Conservation (phyloP, 371 early-diverging fungal genomes). For the Mucor irregularis region DNA sequence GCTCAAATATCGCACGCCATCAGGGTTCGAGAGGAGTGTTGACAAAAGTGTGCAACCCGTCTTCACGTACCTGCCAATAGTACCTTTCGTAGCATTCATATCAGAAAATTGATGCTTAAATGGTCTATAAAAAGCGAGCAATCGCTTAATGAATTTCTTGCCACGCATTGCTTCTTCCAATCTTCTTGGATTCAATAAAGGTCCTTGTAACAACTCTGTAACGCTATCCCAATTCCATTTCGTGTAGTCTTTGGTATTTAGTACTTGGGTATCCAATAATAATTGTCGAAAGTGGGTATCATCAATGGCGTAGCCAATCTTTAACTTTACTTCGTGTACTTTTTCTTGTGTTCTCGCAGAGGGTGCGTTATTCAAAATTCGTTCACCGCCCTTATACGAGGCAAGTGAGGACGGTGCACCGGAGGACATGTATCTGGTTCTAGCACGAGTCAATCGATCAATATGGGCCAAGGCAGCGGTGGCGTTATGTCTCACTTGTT, state of each 20-base stretch:
- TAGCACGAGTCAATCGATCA: slow-evolving; percentile 57
- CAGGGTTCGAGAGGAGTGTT: slow-evolving; percentile 58
- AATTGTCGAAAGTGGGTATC: slow-evolving; percentile 69
- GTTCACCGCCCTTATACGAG: slow-evolving; percentile 24
- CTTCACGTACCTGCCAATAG: slow-evolving; percentile 55
- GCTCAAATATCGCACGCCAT: slow-evolving; percentile 68
- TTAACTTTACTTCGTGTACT: slow-evolving; percentile 67
- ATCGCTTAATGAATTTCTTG: slow-evolving; percentile 75
- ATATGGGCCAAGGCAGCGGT: slow-evolving; percentile 76
- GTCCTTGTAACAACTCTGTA: slow-evolving; percentile 75
- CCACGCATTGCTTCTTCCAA: slow-evolving; percentile 78
- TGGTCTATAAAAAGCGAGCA: slow-evolving; percentile 79
- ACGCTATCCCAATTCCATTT: slow-evolving; percentile 88
- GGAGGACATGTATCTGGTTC: slow-evolving; percentile 26
- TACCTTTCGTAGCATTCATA: slow-evolving; percentile 52
- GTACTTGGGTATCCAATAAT: slow-evolving; percentile 73
- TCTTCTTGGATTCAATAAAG: slow-evolving; percentile 69
- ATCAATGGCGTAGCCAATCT: slow-evolving; percentile 76
- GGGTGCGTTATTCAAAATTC: slow-evolving; percentile 8
- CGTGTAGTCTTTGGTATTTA: slow-evolving; percentile 72
- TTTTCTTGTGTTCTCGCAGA: slow-evolving; percentile 47
- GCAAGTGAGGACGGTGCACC: slow-evolving; percentile 9
- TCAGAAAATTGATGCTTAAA: slow-evolving; percentile 74
- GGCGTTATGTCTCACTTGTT: slow-evolving; percentile 73
- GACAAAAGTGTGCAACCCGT: slow-evolving; percentile 69